phyloP scores from a whole-genome alignment of 495 filamentous ascomycete species.

The Penicillium arizonense region DNA sequence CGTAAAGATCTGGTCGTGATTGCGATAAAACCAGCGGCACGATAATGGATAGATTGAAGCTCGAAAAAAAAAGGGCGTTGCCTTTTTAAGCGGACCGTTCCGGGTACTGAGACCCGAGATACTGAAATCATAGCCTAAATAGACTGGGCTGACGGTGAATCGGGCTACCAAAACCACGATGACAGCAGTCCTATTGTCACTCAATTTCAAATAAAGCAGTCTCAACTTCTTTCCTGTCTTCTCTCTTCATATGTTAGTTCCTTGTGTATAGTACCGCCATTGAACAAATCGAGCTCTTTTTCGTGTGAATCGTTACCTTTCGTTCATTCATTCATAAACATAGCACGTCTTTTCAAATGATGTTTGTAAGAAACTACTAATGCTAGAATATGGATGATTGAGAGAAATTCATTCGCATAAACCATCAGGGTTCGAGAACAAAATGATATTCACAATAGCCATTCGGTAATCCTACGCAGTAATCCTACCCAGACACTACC shows the following conservation, averaged over 20 bases:
- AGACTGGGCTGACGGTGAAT: too few relatives aligned
- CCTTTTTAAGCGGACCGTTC: neutral
- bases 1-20: conserved; percentile 3
- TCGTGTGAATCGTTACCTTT: neutral
- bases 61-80: neutral
- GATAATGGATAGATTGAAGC: neutral
- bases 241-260: neutral
- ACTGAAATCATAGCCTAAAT: too few relatives aligned
- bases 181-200: neutral
- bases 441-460: neutral
- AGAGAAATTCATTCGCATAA: too few relatives aligned
- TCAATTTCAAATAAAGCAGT: neutral
- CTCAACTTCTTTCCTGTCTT: neutral
- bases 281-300: neutral
- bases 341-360: neutral
- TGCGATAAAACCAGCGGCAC: neutral
- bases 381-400: too few relatives aligned
- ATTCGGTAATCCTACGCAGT: neutral
- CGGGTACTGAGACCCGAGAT: neutral
- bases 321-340: neutral
- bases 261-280: neutral
- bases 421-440: neutral
- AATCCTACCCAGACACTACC: neutral
- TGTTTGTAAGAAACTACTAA: neutral
- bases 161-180: neutral